Conservation (phyloP, 1,284 basidiomycete species). For the Pyrrhoderma lamaoense region DNA sequence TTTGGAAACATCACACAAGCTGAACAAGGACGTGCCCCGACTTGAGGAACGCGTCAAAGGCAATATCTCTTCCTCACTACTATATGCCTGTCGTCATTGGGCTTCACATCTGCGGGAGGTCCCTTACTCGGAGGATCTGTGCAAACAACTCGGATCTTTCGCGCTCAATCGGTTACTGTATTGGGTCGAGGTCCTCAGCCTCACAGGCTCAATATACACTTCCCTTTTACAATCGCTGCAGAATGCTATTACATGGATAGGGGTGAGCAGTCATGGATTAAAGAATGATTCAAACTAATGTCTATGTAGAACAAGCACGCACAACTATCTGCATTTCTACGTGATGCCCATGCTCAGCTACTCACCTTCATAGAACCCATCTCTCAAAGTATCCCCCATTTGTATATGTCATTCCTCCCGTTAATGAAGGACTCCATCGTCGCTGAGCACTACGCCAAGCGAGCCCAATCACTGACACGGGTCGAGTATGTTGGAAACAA, state of each 20-base stretch:
- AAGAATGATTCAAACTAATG: too few relatives aligned
- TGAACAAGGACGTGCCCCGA: neutral
- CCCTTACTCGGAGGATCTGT: too few relatives aligned
- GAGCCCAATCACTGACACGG: too few relatives aligned
- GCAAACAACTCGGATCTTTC: too few relatives aligned
- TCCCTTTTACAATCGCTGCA: too few relatives aligned
- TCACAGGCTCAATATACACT: neutral
- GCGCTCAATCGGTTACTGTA: neutral
- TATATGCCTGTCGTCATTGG: neutral
- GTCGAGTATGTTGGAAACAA: too few relatives aligned
- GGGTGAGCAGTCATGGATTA: too few relatives aligned
- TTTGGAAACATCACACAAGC: conserved; percentile 31
- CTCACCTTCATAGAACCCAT: neutral
- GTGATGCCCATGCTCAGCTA: neutral
- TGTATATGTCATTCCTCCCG: neutral
- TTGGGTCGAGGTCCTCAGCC: conserved; percentile 4
- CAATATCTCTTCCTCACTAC: neutral
- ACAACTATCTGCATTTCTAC: too few relatives aligned
- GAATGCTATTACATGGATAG: too few relatives aligned
- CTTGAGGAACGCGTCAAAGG: conserved; percentile 1
- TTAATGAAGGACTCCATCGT: conserved; percentile 16
- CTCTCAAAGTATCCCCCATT: neutral
- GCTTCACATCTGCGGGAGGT: neutral
- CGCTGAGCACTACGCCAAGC: neutral
- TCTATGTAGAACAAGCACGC: too few relatives aligned